Conservation (phyloP, 768 basidiomycete species). For the Boletus vinaceobasis region DNA sequence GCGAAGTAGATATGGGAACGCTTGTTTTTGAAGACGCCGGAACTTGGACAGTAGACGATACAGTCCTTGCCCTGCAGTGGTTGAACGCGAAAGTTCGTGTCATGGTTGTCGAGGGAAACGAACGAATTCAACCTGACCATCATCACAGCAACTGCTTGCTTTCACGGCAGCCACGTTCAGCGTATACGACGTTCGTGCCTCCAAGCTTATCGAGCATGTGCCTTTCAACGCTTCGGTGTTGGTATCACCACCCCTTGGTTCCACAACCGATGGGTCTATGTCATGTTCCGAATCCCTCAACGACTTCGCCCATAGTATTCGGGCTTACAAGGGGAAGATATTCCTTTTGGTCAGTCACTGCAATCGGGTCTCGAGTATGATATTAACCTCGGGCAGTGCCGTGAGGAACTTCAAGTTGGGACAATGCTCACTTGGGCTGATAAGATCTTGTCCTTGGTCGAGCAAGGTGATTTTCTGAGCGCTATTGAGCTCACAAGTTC, state of each 20-base stretch:
- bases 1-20: conserved; percentile 57
- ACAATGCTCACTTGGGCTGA: conserved; percentile 95
- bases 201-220: conserved; percentile 59
- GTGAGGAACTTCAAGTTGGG: conserved; percentile 69
- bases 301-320: conserved; percentile 66
- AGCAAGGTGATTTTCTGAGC: conserved; percentile 81
- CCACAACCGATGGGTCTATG: conserved; percentile 44
- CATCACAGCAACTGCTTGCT: conserved; percentile 61
- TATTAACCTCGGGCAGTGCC: conserved; percentile 44
- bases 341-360: conserved; percentile 71
- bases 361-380: not conserved
- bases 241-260: conserved; percentile 49
- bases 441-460: conserved; percentile 76
- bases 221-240: conserved; percentile 55
- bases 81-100: conserved; percentile 79
- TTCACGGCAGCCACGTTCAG: conserved; percentile 56
- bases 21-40: conserved; percentile 61
- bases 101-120: conserved; percentile 15
- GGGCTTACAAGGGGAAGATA: conserved; percentile 85
- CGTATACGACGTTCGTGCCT: conserved; percentile 63
- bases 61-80: conserved; percentile 81
- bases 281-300: conserved; percentile 48
- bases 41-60: conserved; percentile 57
- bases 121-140: conserved; percentile 1
- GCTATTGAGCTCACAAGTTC: conserved; percentile 84